phyloP scores from a whole-genome alignment of 129 eudicot genomes.

The Scalesia atractyloides region DNA sequence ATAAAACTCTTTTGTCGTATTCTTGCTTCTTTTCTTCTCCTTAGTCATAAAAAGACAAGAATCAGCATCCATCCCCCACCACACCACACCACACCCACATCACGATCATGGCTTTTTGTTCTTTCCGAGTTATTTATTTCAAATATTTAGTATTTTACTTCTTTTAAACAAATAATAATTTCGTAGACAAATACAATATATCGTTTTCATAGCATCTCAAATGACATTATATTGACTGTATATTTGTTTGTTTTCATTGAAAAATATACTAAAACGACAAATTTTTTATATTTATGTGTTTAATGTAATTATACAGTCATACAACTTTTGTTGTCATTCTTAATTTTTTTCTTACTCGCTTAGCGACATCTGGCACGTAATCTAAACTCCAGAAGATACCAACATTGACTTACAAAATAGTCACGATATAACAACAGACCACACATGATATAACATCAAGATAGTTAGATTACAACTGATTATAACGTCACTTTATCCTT shows the following conservation, averaged over 20 bases:
- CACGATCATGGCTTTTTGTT: conserved; percentile 29
- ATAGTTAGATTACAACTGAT: background rate
- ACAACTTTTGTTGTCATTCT: background rate
- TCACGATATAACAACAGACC: background rate
- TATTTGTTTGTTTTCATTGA: background rate
- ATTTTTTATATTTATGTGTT: background rate
- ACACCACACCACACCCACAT: conserved; percentile 7
- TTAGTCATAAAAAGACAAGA: conserved; percentile 29
- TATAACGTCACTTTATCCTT: background rate
- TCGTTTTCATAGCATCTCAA: conserved; percentile 12
- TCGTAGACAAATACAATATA: conserved; percentile 14
- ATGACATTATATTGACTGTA: background rate
- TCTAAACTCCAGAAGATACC: background rate
- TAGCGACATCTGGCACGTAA: background rate
- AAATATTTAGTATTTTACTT: background rate
- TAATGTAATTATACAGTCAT: background rate
- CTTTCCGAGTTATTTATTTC: conserved; percentile 7
- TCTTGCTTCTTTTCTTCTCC: conserved; percentile 9
- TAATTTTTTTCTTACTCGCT: background rate
- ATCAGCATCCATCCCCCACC: conserved; percentile 26
- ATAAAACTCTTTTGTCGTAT: background rate
- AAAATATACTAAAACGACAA: background rate
- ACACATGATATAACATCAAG: background rate
- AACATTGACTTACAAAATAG: background rate
- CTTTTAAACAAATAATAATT: background rate